A percentile compares a stretch with the other conserved stretches of the same genome.
These are phyloP conservation scores for Neurospora sp. DNA, from an alignment of 495 filamentous ascomycete genomes.

Conservation along the genomic window DNA sequence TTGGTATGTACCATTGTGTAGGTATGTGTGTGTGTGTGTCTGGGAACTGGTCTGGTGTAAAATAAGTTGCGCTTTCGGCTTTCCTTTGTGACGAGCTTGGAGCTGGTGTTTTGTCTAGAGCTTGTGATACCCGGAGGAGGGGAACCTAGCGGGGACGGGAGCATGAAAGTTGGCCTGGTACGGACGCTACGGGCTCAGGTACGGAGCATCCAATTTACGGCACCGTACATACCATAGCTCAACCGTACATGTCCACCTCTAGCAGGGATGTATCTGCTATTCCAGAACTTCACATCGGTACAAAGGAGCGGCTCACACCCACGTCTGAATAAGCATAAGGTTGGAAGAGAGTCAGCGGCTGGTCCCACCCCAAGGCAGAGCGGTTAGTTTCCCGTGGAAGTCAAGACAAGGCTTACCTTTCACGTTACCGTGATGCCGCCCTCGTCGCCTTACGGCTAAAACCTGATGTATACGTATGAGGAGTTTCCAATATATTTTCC, in stretches of 20 bases:
- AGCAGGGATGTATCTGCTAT: background rate
- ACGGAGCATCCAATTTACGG: background rate
- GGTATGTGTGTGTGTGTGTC: background rate
- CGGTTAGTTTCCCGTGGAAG: background rate
- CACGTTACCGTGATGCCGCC: background rate
- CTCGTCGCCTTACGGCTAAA: background rate
- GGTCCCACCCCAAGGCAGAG: background rate
- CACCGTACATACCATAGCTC: background rate
- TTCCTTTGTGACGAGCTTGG: background rate
- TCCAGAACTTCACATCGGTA: background rate
- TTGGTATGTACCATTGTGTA: conserved; percentile 29
- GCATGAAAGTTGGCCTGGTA: background rate
- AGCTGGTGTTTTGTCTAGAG: background rate
- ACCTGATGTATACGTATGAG: background rate
- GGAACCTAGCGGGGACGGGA: background rate
- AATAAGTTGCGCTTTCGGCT: background rate
- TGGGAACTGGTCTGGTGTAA: background rate
- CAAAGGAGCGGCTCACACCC: background rate
- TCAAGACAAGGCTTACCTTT: background rate
- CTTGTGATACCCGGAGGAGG: background rate
- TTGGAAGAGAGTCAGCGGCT: background rate
- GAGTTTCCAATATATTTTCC: background rate
- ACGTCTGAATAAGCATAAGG: background rate
- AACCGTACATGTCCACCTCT: background rate
- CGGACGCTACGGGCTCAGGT: background rate